Conservation (phyloP, 129 eudicot genomes). For the Lactuca saligna region DNA sequence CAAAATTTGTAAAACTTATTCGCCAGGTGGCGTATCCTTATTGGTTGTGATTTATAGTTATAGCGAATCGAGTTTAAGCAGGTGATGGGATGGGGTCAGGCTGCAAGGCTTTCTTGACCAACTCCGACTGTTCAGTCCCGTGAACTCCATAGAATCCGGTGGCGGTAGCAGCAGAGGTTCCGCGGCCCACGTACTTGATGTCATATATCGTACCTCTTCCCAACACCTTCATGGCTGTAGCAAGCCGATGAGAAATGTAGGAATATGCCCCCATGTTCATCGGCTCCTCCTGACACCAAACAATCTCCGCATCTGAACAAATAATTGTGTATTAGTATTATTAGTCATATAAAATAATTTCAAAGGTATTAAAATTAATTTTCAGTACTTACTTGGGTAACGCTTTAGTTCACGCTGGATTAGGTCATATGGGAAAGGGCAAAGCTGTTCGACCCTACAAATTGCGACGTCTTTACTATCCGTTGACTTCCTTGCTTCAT, state of each 20-base stretch:
- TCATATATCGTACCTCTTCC: conserved; percentile 64
- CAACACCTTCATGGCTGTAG: conserved; percentile 69
- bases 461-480: conserved; percentile 71
- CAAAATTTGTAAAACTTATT: conserved; percentile 7
- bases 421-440: conserved; percentile 97
- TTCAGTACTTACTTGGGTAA: conserved; percentile 71
- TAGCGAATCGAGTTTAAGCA: conserved; percentile 13
- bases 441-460: conserved; percentile 94
- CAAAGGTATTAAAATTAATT: not conserved
- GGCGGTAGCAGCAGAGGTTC: conserved; percentile 95
- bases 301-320: conserved; percentile 78
- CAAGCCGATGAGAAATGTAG: conserved; percentile 71
- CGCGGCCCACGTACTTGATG: conserved; percentile 82
- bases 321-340: no score
- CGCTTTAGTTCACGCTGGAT: conserved; percentile 91
- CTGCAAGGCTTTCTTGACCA: conserved; percentile 65
- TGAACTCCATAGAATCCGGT: conserved; percentile 78
- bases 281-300: conserved; percentile 99
- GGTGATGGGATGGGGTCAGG: conserved; percentile 22
- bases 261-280: conserved; percentile 94
- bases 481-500: conserved; percentile 64
- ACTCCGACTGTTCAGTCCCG: conserved; percentile 68
- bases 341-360: not conserved
- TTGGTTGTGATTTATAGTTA: conserved; percentile 1
- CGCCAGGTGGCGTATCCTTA: conserved; percentile 13